phyloP scores from a whole-genome alignment of 805 yeast species.

The Ogataea dorogensis region DNA sequence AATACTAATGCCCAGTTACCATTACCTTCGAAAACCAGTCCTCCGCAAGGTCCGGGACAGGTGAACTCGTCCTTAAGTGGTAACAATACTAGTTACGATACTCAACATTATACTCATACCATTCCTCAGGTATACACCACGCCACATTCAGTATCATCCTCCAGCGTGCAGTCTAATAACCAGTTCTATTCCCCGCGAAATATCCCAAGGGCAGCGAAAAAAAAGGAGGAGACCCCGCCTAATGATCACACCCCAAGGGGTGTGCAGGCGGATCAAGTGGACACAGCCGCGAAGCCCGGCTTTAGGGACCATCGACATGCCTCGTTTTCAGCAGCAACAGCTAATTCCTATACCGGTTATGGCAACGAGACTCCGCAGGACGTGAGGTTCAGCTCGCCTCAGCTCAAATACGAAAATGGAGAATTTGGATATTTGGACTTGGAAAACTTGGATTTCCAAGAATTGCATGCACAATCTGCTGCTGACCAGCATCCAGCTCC shows the following conservation, averaged over 20 bases:
- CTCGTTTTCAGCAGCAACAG: slow-evolving; percentile 65
- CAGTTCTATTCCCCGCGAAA: slow-evolving; percentile 21
- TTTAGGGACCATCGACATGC: slow-evolving; percentile 44
- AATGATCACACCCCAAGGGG: slow-evolving; percentile 16
- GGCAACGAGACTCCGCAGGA: slow-evolving; percentile 56
- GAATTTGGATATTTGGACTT: slow-evolving; percentile 36
- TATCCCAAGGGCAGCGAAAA: slow-evolving; percentile 14
- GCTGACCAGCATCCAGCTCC: slow-evolving; percentile 10
- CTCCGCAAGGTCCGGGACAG: too few relatives aligned
- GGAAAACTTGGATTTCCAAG: slow-evolving; percentile 28
- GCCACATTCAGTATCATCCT: slow-evolving; percentile 22
- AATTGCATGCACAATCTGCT: slow-evolving; percentile 21
- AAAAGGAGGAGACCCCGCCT: slow-evolving; percentile 15
- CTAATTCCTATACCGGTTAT: slow-evolving; percentile 54
- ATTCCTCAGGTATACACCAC: slow-evolving; percentile 15
- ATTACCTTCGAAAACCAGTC: slow-evolving; percentile 19
- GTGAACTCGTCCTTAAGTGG: too few relatives aligned
- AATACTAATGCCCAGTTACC: slow-evolving; percentile 55
- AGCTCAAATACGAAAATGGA: slow-evolving; percentile 35
- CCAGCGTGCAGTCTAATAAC: slow-evolving; percentile 14
- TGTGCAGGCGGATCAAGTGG: slow-evolving; percentile 3
- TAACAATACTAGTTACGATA: too few relatives aligned
- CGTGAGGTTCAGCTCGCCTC: slow-evolving; percentile 83
- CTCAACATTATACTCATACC: slow-evolving; percentile 13
- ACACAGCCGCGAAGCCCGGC: slow-evolving; percentile 7